phyloP scores from a whole-genome alignment of 257 asterid genomes.

The Solanum habrochaites region DNA sequence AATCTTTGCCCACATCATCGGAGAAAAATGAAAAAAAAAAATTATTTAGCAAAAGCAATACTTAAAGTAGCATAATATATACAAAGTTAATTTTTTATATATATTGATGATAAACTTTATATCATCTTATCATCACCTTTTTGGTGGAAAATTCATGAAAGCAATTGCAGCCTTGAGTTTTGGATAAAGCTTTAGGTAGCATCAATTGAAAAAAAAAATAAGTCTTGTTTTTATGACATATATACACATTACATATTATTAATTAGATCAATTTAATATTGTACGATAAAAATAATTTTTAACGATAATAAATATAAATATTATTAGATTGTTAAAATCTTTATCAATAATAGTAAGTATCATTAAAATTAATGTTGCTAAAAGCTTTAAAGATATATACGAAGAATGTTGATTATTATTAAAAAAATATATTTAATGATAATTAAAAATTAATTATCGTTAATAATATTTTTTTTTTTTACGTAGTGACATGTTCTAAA shows the following conservation, averaged over 20 bases:
- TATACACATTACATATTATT: background rate
- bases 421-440: too few species aligned
- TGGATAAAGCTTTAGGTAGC: background rate
- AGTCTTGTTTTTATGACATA: background rate
- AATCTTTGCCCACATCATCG: background rate
- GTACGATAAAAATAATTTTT: too few species aligned
- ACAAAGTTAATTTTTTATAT: background rate
- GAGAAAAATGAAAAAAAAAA: background rate
- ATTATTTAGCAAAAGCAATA: background rate
- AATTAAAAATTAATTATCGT: too few species aligned
- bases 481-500: too few species aligned
- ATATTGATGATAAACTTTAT: background rate
- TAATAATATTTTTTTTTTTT: too few species aligned
- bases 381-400: too few species aligned
- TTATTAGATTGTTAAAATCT: fast-evolving
- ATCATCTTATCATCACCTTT: constrained; percentile 2
- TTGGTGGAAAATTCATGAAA: background rate
- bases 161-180: constrained; percentile 3
- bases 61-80: background rate
- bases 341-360: too few species aligned
- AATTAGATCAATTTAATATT: background rate
- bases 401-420: fast-evolving
- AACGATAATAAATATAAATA: too few species aligned
- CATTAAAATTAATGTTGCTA: too few species aligned
- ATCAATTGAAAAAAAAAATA: background rate